Evolutionary conservation across 2,329 filamentous ascomycete species (phyloP), one percentile per base, ranked within the genome.

Genomic region (Microsporum canis): DNA sequence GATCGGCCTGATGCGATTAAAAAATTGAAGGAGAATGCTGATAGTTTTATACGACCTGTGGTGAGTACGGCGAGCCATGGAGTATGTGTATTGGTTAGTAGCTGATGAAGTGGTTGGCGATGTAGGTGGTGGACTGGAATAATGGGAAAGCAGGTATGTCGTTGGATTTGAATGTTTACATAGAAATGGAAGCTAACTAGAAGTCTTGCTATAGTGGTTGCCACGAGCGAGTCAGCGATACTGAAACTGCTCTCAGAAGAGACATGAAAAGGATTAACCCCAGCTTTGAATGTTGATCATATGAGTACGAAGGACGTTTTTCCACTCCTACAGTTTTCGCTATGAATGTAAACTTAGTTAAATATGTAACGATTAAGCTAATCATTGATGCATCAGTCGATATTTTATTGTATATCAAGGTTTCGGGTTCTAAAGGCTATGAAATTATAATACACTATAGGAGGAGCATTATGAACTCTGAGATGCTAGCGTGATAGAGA

Each of bases 171-270:
- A 29, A 23, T 10, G 43, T 23, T 23, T 5, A 1, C 17, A n/a
- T 36, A 7, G 7, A n/a, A 36, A 34, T 14, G 31, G 31, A 34
- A 34, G 51, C 51, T 55, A 36, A 55, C 33, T 55, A 23, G 33
- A 29, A 49, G 49, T 53, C 8, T n/a, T 61, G 3, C 47, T 8
- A 31, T 64, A 82, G 82, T 85, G 7, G 78, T 84, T 31, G 89
- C 89, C 23, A 89, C 88, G 58, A 86, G 88, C 65, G 87, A 96
- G 77, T 95, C 90, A 14, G 88, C 92, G 77, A 96, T 97, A 63
- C 75, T 96, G 71, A 90, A 88, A 75, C 80, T 96, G 75, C 62
- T 63, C 14, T 6, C 17, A 7, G 60, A 62, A 23, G 27, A 57
- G 33, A 55, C 51, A 4, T 55, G 10, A 36, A 34, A 5, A 36